Evolutionary conservation across 176 grass and related monocot genomes (phyloP), one percentile per base, ranked within the genome.

Genomic region (Triticum monococcum): DNA sequence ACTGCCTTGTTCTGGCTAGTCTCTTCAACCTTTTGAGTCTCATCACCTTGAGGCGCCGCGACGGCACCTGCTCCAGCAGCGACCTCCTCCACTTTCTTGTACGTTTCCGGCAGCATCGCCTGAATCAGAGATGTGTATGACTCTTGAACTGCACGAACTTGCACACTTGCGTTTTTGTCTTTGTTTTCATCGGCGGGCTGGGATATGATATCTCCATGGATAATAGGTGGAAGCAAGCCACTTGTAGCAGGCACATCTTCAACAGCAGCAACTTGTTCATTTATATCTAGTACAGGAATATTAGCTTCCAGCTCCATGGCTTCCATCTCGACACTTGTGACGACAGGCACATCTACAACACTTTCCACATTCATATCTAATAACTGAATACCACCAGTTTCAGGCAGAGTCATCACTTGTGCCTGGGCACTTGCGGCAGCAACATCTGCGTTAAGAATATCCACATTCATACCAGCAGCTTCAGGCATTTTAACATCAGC

Each of bases 61-160:
- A 24, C 18, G 45, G 36, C 26, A 64, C 78, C 70, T 38, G 72
- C 73, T 46, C 88, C 83, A 22, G 88, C 81, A 73, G 25, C 7
- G 2, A 66, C 28, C 14, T 12, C 31, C 46, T 38, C 31, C 33
- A 63, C 68, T 41, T 77, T 78, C 64, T 50, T 45, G 57, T 88
- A 61, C 73, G 84, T 86, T 77, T 90, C 74, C 31, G 90, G 88
- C 87, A 77, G 56, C 86, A 86, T 77, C 26, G 88, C 79, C 67
- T 95, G 45, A 20, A 88, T 81, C 20, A 88, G 85, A 45, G 89
- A 92, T 68, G 88, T 82, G 72, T 85, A 90, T 67, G 90, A 88
- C 9, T 85, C 88, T 35, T 92, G 79, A 52, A 77, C 73, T 2
- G 77, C 76, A 45, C 33, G 43, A 41, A 83, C 60, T 64, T 77